Percentiles rank a stretch among this genome's conserved stretches.
Evolutionary conservation across 129 eudicot genomes (phyloP).

Genomic region (Arctium lappa): DNA sequence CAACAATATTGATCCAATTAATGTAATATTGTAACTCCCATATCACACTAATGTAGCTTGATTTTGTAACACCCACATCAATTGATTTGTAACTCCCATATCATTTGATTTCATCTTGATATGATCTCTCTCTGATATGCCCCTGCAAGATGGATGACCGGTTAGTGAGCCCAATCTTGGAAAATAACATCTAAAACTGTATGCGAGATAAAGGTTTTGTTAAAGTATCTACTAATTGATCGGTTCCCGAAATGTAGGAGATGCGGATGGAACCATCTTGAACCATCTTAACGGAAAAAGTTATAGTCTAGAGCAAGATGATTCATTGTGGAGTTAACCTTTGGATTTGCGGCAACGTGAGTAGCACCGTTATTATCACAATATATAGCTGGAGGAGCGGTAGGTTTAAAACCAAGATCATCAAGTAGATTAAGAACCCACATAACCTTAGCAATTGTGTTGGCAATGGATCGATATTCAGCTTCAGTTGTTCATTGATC

Average conservation of each 20-base stretch:
- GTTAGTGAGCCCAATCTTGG: not conserved
- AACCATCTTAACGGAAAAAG: slow-evolving; percentile 1
- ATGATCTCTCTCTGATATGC: not conserved
- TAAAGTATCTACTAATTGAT: not conserved
- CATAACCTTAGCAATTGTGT: not conserved
- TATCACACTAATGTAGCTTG: too few relatives aligned
- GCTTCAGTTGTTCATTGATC: not conserved
- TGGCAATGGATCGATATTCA: not conserved
- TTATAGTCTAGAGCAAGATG: not conserved
- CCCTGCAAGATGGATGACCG: not conserved
- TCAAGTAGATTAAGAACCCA: not conserved
- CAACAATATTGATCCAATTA: too few relatives aligned
- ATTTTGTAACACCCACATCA: too few relatives aligned
- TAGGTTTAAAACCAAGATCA: not conserved
- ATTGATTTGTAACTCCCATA: too few relatives aligned
- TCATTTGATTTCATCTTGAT: too few relatives aligned
- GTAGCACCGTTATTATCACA: not conserved
- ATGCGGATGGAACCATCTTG: not conserved
- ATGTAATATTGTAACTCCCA: too few relatives aligned
- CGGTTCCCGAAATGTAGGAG: not conserved
- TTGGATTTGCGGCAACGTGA: not conserved
- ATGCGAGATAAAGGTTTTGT: not conserved
- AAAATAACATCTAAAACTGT: not conserved
- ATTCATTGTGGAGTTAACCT: not conserved
- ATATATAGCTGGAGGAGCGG: too few relatives aligned